phyloP scores from a whole-genome alignment of 306 rosid genomes.

The Trichosanthes truncata region DNA sequence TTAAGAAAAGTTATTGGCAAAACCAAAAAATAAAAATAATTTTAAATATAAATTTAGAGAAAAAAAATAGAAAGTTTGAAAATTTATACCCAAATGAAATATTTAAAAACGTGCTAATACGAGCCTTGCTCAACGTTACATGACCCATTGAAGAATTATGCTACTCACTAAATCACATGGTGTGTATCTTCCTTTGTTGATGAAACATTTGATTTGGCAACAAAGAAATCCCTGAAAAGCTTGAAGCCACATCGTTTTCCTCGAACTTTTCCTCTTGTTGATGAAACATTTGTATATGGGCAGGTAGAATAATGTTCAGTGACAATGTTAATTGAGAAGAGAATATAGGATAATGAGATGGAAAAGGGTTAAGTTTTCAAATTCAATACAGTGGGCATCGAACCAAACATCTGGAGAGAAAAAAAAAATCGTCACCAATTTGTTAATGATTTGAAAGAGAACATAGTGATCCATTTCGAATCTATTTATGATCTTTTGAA shows the following conservation, averaged over 20 bases:
- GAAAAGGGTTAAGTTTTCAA: not conserved
- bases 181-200: no score
- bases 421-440: no score
- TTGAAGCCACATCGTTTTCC: not conserved
- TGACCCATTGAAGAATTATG: no score
- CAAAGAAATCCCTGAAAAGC: not conserved
- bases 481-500: not conserved
- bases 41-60: no score
- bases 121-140: no score
- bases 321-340: not conserved
- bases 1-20: no score
- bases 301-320: not conserved
- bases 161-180: no score
- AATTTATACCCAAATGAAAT: no score
- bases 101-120: no score
- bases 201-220: no score
- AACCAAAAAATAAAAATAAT: no score
- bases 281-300: not conserved
- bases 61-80: no score
- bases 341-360: not conserved
- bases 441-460: not conserved
- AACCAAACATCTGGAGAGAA: not conserved
- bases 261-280: not conserved
- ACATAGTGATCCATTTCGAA: not conserved
- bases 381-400: not conserved